Evolutionary conservation across 305 asterid genomes (phyloP).

Genomic region (Rubia balearica): DNA sequence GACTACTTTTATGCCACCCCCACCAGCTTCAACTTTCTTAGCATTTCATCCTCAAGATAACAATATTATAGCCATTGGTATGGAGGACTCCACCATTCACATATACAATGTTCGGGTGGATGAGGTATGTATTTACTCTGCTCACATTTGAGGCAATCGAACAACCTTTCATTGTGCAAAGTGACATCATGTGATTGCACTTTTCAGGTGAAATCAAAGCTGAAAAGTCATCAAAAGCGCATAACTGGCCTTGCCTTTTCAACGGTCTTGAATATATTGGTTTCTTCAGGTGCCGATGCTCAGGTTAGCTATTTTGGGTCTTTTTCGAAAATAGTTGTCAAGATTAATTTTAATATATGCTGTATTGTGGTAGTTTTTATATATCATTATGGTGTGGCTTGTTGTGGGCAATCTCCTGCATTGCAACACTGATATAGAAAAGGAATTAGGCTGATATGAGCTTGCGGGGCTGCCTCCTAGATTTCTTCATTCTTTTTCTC

Average conservation of each 20-base stretch:
- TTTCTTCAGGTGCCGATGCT: slow-evolving; percentile 43
- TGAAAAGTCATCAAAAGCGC: slow-evolving; percentile 32
- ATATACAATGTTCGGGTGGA: slow-evolving; percentile 35
- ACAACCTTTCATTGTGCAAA: neutral
- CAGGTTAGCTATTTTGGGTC: slow-evolving; percentile 20
- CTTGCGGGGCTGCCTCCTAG: neutral
- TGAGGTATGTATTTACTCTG: slow-evolving; percentile 19
- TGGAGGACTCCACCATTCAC: slow-evolving; percentile 38
- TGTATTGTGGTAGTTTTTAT: neutral
- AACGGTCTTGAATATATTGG: slow-evolving; percentile 28
- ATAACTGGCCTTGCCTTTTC: slow-evolving; percentile 38
- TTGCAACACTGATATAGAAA: neutral
- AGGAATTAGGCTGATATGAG: neutral
- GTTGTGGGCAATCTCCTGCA: neutral
- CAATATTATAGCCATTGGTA: slow-evolving; percentile 38
- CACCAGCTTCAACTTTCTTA: slow-evolving; percentile 36
- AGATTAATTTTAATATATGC: neutral
- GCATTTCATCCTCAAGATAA: slow-evolving; percentile 44
- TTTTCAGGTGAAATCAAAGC: slow-evolving; percentile 27
- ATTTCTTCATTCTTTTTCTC: neutral
- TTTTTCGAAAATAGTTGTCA: neutral
- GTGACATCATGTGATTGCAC: slow-evolving; percentile 2
- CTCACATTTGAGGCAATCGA: neutral
- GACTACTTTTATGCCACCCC: slow-evolving; percentile 38
- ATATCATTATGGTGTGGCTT: neutral